Evolutionary conservation across 1,139 yeast genomes (phyloP).

Genomic region (Yamadazyma sp.): DNA sequence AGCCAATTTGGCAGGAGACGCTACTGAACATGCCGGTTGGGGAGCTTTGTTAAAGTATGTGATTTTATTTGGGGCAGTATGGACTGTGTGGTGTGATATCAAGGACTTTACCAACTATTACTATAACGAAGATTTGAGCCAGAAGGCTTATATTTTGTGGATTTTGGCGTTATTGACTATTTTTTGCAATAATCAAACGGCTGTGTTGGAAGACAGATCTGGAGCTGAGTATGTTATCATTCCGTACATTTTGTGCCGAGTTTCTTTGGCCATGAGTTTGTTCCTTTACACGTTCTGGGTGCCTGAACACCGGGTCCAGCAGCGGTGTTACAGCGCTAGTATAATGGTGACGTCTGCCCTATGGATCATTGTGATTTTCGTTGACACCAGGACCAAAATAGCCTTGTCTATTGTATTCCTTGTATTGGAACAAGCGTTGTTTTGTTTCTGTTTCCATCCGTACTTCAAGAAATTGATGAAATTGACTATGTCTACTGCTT

Average conservation of each 20-base stretch:
- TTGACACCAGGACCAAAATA: conserved; percentile 45
- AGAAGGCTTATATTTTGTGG: conserved; percentile 55
- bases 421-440: conserved; percentile 40
- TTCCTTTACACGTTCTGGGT: conserved; percentile 49
- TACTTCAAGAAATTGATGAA: conserved; percentile 39
- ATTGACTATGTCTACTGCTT: conserved; percentile 54
- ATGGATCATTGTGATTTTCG: conserved; percentile 51
- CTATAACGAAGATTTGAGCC: conserved; percentile 61
- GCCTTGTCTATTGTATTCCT: conserved; percentile 46
- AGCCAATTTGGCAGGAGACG: conserved; percentile 57
- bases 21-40: conserved; percentile 53
- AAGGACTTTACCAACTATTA: conserved; percentile 67
- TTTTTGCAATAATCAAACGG: conserved; percentile 51
- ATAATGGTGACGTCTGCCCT: conserved; percentile 33
- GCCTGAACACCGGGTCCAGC: conserved; percentile 55
- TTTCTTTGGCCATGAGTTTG: conserved; percentile 35
- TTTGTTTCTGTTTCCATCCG: conserved; percentile 45
- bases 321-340: conserved; percentile 38
- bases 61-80: conserved; percentile 55
- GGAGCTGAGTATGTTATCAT: conserved; percentile 47
- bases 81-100: conserved; percentile 65
- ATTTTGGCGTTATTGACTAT: conserved; percentile 50
- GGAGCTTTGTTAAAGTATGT: conserved; percentile 48
- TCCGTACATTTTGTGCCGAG: conserved; percentile 49
- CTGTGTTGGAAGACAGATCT: conserved; percentile 29